Conservation (phyloP, 2,329 filamentous ascomycete species). For the Akanthomyces dipterigenus region DNA sequence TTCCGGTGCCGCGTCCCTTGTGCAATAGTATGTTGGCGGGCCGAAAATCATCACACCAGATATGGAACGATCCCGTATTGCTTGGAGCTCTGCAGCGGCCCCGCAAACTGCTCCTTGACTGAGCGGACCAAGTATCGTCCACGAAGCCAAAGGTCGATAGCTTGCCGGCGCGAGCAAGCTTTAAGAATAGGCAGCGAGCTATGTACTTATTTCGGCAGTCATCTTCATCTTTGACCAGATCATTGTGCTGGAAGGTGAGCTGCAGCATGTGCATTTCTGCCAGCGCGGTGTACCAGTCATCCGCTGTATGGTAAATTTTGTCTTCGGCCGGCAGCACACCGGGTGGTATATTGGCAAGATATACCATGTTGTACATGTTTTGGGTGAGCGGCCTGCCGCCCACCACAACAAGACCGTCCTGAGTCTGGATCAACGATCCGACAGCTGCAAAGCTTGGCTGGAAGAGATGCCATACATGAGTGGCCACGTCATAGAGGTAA, state of each 20-base stretch:
- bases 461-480: not conserved
- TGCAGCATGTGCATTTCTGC: slow-evolving; percentile 31
- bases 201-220: slow-evolving; percentile 31
- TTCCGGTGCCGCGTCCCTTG: slow-evolving; percentile 12
- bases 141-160: slow-evolving; percentile 18
- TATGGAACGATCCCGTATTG: slow-evolving; percentile 19
- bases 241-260: slow-evolving; percentile 30
- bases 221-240: slow-evolving; percentile 23
- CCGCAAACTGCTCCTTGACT: slow-evolving; percentile 6
- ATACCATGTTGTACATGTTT: slow-evolving; percentile 35
- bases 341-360: slow-evolving; percentile 20
- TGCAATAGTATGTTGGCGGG: slow-evolving; percentile 27
- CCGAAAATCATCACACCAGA: slow-evolving; percentile 26
- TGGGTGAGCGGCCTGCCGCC: slow-evolving; percentile 29
- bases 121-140: slow-evolving; percentile 25
- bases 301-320: slow-evolving; percentile 19
- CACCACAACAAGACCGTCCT: slow-evolving; percentile 18
- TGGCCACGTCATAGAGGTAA: not conserved
- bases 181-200: slow-evolving; percentile 26
- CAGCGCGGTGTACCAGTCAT: slow-evolving; percentile 30
- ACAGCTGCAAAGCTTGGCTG: not conserved
- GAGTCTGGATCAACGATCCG: not conserved
- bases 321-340: slow-evolving; percentile 16
- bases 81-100: not conserved
- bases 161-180: slow-evolving; percentile 17